Base-by-base conservation (phyloP, 2,329 filamentous ascomycete species). In the Aspergillus ochraceus region DNA sequence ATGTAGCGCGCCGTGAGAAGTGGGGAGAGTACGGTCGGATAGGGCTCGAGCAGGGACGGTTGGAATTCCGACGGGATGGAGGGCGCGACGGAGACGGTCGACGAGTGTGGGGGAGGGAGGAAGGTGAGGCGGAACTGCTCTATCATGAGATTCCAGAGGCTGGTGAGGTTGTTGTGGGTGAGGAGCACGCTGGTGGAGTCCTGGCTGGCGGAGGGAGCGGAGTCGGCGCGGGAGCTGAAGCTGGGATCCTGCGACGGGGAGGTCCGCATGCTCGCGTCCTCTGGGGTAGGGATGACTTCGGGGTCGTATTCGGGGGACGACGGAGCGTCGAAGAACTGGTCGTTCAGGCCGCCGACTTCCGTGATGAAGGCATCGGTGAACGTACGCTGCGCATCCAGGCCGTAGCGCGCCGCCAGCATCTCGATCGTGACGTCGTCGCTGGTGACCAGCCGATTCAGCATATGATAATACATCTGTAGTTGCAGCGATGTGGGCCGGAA, bases 391-490 rank as follows among this genome's bases (percentile, higher is more conserved):
- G 86, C 76, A 30, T 91, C 82, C 8, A 97, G 80, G 0, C 82
- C 80, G 66, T 97, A 96, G 1, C 92, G 88, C 6, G 81, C 73
- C 59, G 94, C 87, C 0, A 98, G 81, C 0, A 81, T 77, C 20
- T 85, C 76, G 39, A 92, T 90, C 58, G 92, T 85, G 0, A 97
- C 82, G 8, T 84, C 83, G 53, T 88, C 88, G 0, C 86, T 83
- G 0, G 89, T 90, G 22, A 70, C 59, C 68, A 98, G 86, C 2
- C 88, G 83, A 10, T 88, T 86, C n/a, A 99, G 81, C 55, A 98
- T 87, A 26, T 88, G 88, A 65, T 94, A 92, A 71, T 98, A 99
- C 0, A 98, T 80, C 76, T 96, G 92, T 0, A 98, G 81, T 72
- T 99, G 95, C 61, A 97, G 88, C 67, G 89, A 86, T 0, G 92